Conservation (phyloP, 768 basidiomycete species). For the Psilocybe subaeruginosa region DNA sequence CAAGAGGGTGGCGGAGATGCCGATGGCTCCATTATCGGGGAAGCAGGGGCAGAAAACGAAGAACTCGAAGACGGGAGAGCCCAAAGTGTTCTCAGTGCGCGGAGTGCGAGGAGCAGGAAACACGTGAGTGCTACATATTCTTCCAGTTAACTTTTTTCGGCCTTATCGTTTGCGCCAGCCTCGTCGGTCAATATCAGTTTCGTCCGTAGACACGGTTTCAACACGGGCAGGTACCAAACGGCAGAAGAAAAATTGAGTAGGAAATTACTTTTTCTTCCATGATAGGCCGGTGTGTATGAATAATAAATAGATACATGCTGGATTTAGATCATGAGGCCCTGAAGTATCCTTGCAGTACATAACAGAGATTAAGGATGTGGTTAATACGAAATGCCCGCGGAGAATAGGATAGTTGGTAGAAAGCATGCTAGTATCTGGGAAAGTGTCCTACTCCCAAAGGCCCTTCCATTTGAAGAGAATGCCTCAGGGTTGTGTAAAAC, state of each 20-base stretch:
- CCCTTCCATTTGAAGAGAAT: background rate
- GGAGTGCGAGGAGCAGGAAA: slow-evolving; percentile 60
- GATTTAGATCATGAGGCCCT: slow-evolving; percentile 8
- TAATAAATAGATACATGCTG: slow-evolving; percentile 24
- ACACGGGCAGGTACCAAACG: slow-evolving; percentile 56
- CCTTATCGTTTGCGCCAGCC: slow-evolving; percentile 31
- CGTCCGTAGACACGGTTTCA: slow-evolving; percentile 72
- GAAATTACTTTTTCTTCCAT: background rate
- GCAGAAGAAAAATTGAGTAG: slow-evolving; percentile 54
- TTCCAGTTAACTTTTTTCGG: background rate
- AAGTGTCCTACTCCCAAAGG: background rate
- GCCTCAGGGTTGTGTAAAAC: slow-evolving; percentile 55
- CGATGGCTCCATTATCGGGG: slow-evolving; percentile 24
- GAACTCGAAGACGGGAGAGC: slow-evolving; percentile 56
- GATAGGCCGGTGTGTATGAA: slow-evolving; percentile 15
- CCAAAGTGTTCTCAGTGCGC: slow-evolving; percentile 64
- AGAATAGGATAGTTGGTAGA: background rate
- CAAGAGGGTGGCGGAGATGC: slow-evolving; percentile 32
- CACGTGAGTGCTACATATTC: slow-evolving; percentile 45
- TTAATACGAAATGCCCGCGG: background rate
- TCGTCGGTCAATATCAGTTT: slow-evolving; percentile 72
- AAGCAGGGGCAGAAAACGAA: slow-evolving; percentile 39
- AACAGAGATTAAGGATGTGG: background rate
- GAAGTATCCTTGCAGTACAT: background rate
- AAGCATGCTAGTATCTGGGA: background rate